Evolutionary conservation across 2,329 filamentous ascomycete genomes (phyloP).

Genomic region (Pseudogymnoascus pannorum): DNA sequence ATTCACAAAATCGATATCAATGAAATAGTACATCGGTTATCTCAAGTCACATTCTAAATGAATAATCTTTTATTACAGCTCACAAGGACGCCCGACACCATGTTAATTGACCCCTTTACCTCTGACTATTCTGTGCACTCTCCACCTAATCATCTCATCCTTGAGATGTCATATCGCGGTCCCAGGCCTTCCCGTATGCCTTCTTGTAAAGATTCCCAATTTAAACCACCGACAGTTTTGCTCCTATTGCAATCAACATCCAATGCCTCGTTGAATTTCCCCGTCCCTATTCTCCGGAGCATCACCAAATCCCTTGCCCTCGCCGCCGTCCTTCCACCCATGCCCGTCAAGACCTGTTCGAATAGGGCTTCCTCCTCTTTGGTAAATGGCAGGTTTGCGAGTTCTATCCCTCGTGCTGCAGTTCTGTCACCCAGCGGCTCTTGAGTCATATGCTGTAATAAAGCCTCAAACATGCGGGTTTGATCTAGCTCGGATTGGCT

Average conservation of each 20-base stretch:
- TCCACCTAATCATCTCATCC: neutral
- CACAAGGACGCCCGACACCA: neutral
- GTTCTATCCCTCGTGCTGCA: conserved; percentile 55
- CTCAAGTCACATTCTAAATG: neutral
- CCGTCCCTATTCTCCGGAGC: conserved; percentile 64
- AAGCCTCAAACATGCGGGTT: conserved; percentile 56
- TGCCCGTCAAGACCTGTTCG: conserved; percentile 56
- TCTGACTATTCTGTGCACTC: neutral
- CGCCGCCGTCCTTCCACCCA: conserved; percentile 56
- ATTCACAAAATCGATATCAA: neutral
- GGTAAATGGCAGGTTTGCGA: conserved; percentile 67
- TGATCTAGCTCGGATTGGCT: conserved; percentile 55
- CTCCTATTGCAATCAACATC: conserved; percentile 33
- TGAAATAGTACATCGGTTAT: neutral
- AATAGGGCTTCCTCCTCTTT: conserved; percentile 67
- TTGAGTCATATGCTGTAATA: conserved; percentile 53
- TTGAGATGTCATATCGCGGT: conserved; percentile 13
- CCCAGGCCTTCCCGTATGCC: conserved; percentile 27
- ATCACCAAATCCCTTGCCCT: conserved; percentile 66
- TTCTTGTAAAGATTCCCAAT: conserved; percentile 24
- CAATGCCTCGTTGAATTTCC: conserved; percentile 45
- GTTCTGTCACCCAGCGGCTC: conserved; percentile 32
- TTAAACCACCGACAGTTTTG: conserved; percentile 22
- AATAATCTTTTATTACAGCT: neutral
- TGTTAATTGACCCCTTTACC: neutral